Base-by-base conservation (phyloP, 768 basidiomycete species). In the Pisolithus albus region DNA sequence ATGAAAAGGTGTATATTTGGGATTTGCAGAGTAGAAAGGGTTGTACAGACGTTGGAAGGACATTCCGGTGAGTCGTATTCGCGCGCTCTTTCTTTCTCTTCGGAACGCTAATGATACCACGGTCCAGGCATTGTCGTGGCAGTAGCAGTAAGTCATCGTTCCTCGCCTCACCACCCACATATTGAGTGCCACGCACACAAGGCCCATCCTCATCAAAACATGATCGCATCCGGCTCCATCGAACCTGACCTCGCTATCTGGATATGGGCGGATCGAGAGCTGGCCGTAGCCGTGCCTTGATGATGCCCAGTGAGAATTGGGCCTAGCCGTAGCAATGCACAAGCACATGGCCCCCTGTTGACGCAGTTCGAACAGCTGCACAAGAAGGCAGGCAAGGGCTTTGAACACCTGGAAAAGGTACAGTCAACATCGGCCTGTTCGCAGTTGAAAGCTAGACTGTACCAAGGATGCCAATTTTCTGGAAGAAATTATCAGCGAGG, bases 221-320 rank as follows among this genome's bases (percentile, higher is more conserved):
- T 86, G 74, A 87, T 96, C 47, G 93, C 88, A 1, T 88, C 90
- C 2, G 92, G 86, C 1, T 86, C 87, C 9, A 83, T 95, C 58
- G 89, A 92, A 24, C 81, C 84, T 7, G 93, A 95, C 65, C 76
- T 89, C 19, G 73, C 81, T 4, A 84, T 96, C 59, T 79, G 86
- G 53, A 75, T 96, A 65, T 96, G 93, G 93, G 73, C 77, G 16
- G 89, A 91, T 63, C 63, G 61, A 26, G 70, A 60, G 15, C 48
- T 51, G 1, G 21, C 60, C 19, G 40, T 23, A 38, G 39, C 23
- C 64, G 46, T 11, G 15, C n/a, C 16, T 7, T 40, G 39, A n/a
- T 40, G 24, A n/a, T n/a, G n/a, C 24, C n/a, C n/a, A n/a, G n/a
- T n/a, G n/a, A n/a, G 7, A 28, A 28, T 28, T 28, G 4, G 26